Evolutionary conservation across 148 eudicot genomes (phyloP).

Genomic region (Fagopyrum homotropicum): DNA sequence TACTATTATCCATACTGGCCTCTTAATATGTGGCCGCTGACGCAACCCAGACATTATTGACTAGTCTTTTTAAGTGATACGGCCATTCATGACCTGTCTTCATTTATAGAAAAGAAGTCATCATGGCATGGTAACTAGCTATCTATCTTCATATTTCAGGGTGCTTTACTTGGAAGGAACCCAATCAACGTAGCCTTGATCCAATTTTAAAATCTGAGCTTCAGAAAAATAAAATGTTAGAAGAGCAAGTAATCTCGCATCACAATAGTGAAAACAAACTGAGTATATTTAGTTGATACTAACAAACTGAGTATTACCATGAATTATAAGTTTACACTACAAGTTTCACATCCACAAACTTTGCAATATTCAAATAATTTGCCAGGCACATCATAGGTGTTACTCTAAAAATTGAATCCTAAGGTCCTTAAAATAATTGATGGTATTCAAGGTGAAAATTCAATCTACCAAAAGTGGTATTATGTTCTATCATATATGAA

Average conservation of each 20-base stretch:
- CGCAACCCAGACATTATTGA: conserved; percentile 40
- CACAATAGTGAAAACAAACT: background rate
- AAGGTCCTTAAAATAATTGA: background rate
- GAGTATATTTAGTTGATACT: background rate
- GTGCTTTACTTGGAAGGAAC: conserved; percentile 6
- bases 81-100: conserved; percentile 54
- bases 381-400: too few species aligned
- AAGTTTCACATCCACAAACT: background rate
- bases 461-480: background rate
- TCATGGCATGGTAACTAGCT: conserved; percentile 12
- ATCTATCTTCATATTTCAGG: conserved; percentile 14
- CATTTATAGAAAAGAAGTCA: conserved; percentile 38
- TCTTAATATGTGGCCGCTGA: conserved; percentile 46
- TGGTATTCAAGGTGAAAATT: background rate
- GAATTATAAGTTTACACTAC: background rate
- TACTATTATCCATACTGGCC: conserved; percentile 48
- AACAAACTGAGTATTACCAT: background rate
- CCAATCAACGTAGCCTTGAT: background rate
- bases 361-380: too few species aligned
- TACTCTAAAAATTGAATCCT: background rate
- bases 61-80: conserved; percentile 28
- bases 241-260: background rate
- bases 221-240: background rate
- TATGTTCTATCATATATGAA: background rate
- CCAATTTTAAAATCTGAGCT: background rate